phyloP scores from a whole-genome alignment of 345 rosid genomes.

The Melaleuca alternifolia region DNA sequence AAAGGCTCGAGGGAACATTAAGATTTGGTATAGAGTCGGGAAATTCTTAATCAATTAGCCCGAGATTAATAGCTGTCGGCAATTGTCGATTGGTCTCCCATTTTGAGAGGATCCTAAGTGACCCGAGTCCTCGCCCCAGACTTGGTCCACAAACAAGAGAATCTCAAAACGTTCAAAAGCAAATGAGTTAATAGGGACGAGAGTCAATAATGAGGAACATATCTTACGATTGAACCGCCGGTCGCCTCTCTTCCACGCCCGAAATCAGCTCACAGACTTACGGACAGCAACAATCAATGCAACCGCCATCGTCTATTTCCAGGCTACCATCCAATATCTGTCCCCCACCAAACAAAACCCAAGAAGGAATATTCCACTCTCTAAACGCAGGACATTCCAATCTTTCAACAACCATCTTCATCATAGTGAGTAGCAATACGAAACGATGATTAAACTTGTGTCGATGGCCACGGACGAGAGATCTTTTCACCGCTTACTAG shows the following conservation, averaged over 20 bases:
- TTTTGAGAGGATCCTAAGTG: too few relatives aligned
- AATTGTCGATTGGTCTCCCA: too few relatives aligned
- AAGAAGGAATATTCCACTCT: not conserved
- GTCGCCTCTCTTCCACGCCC: not conserved
- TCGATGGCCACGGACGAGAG: not conserved
- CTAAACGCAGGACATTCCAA: not conserved
- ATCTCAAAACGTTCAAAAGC: not conserved
- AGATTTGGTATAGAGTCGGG: too few relatives aligned
- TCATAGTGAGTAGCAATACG: not conserved
- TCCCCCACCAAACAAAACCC: not conserved
- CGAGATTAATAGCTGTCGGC: too few relatives aligned
- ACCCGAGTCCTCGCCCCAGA: too few relatives aligned
- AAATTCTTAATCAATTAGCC: too few relatives aligned
- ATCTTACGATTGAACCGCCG: not conserved
- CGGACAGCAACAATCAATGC: not conserved
- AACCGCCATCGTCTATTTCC: not conserved
- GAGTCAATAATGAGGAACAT: not conserved
- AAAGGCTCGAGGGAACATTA: too few relatives aligned
- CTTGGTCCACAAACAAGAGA: too few relatives aligned
- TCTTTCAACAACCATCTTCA: not conserved
- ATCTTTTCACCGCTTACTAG: not conserved
- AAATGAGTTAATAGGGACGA: not conserved
- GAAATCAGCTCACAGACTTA: not conserved
- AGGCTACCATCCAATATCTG: not conserved
- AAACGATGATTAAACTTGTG: not conserved